Base-by-base conservation (phyloP, 768 basidiomycete genomes). In the Lactarius psammicola region DNA sequence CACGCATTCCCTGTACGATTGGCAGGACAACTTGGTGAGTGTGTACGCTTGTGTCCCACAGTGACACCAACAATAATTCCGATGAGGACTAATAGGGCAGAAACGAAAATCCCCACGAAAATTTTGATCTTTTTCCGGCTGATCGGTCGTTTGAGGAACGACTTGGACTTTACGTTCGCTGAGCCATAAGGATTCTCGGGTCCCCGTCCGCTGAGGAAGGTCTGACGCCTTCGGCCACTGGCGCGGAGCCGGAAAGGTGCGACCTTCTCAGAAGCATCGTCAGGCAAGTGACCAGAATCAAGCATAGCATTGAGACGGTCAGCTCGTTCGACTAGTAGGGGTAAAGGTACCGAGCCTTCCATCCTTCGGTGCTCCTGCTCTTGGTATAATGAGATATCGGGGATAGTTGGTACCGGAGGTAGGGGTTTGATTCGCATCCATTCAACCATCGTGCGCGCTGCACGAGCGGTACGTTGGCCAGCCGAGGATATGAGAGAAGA, bases 381-480 rank as follows among this genome's bases (percentile, higher is more conserved):
- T 15, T 72, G 72, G 2, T 78, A 73, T 38, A 84, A 69, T 9
- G 83, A 74, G 23, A 81, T 79, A 56, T 80, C 74, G 2, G 84
- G 81, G 17, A 84, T 78, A 23, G 74, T 76, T 18, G 87, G 87
- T 30, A 88, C 78, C 1, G 85, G 86, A 8, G 87, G 86, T 18
- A 88, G 74, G 4, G 85, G 85, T 71, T 87, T 87, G 30, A 72
- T 68, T 64, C 74, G 80, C 64, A 79, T 76, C 82, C 83, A 80
- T 20, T 69, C 69, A 15, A 63, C 11, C 18, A 68, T 66, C n/a
- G 56, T 38, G 15, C 56, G 56, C 7, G 58, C 56, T 18, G 33
- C 64, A 38, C 60, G 69, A 36, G 55, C 46, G 28, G 69, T 62
- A 17, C 63, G 63, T 49, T 69, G 64, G 11, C 68, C 68, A 46